These are phyloP conservation scores for Piper longum DNA, from an alignment of 164 flowering plant genomes.

Conservation along the genomic window DNA sequence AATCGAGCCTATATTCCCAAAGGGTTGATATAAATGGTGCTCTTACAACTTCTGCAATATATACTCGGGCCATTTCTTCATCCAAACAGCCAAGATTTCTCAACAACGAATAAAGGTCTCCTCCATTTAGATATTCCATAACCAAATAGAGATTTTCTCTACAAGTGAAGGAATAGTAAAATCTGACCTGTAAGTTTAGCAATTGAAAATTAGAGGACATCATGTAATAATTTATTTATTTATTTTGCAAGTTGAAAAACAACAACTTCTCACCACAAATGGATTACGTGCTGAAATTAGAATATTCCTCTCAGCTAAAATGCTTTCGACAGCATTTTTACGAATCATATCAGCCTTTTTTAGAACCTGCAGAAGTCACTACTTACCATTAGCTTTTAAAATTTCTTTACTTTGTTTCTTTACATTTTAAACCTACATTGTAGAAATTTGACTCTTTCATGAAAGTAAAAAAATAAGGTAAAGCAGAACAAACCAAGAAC, in stretches of 20 bases:
- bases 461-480: not conserved
- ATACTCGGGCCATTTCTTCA: slow-evolving; percentile 87
- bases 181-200: slow-evolving; percentile 67
- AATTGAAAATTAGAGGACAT: no score
- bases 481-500: not conserved
- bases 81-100: slow-evolving; percentile 89
- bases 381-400: not conserved
- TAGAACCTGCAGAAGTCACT: slow-evolving; percentile 43
- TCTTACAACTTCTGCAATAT: slow-evolving; percentile 94
- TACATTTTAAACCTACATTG: not conserved
- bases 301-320: slow-evolving; percentile 85
- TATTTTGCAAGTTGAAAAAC: not conserved
- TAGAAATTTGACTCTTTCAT: not conserved
- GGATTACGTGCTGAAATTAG: slow-evolving; percentile 90
- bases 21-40: not conserved
- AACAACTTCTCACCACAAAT: slow-evolving; percentile 79
- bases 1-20: not conserved
- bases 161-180: slow-evolving; percentile 98
- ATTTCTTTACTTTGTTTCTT: not conserved
- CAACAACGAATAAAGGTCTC: slow-evolving; percentile 85
- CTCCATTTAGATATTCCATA: slow-evolving; percentile 97
- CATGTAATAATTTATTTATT: not conserved
- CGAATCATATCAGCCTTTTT: slow-evolving; percentile 98
- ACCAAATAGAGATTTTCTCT: slow-evolving; percentile 96
- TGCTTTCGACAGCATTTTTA: slow-evolving; percentile 97